Percentiles rank a stretch among this genome's conserved stretches.
These are phyloP conservation scores for Coccomyxa sp. DNA, from an alignment of 139 green algal species.

Conservation along the genomic window DNA sequence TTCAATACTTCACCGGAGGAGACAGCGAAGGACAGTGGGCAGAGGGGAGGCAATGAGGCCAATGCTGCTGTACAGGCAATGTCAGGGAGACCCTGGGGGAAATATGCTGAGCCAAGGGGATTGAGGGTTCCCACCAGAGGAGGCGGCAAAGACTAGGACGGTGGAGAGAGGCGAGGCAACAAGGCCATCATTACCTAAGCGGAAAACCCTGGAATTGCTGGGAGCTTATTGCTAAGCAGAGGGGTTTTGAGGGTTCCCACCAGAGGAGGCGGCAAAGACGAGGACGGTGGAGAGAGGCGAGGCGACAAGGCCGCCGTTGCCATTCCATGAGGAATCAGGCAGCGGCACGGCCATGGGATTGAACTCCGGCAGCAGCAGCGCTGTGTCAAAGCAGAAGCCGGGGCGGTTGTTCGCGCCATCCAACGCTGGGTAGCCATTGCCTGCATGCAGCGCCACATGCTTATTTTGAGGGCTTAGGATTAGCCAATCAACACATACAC, in stretches of 20 bases:
- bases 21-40: background rate
- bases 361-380: constrained; percentile 5
- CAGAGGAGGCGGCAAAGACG: background rate
- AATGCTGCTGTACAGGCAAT: too few species aligned
- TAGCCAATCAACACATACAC: background rate
- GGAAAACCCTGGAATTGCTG: too few species aligned
- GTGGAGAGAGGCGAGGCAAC: background rate
- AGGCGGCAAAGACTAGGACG: background rate
- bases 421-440: background rate
- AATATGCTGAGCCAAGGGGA: too few species aligned
- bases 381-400: constrained; percentile 7
- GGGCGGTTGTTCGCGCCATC: background rate
- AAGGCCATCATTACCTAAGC: too few species aligned
- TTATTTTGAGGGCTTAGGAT: background rate
- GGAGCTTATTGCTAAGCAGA: too few species aligned
- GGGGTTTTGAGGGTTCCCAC: too few species aligned
- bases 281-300: background rate
- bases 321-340: background rate
- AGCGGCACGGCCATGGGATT: constrained; percentile 2
- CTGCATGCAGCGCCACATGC: constrained; percentile 2
- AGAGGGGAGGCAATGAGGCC: background rate
- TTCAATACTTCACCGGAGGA: too few species aligned
- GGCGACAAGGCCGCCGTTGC: background rate
- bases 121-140: too few species aligned
- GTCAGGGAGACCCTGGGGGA: too few species aligned